A percentile compares a stretch with the other conserved stretches of the same genome.
These are phyloP conservation scores for Solanum piurae DNA, from an alignment of 257 asterid species.

Conservation along the genomic window DNA sequence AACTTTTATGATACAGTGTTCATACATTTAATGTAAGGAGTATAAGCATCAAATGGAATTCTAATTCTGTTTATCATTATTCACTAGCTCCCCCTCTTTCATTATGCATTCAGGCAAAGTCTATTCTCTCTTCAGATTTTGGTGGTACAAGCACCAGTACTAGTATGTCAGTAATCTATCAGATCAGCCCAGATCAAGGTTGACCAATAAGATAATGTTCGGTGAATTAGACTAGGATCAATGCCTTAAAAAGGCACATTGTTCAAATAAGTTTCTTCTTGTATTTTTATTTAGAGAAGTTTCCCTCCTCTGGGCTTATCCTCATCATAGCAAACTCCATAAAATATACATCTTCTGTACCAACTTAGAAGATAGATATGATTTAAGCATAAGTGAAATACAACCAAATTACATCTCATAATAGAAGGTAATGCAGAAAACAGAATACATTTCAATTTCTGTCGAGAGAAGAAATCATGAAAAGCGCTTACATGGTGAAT, in stretches of 20 bases:
- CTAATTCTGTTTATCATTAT: neutral
- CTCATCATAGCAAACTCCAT: neutral
- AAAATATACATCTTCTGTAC: neutral
- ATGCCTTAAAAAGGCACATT: neutral
- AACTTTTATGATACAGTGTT: neutral
- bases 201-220: neutral
- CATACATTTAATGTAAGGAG: neutral
- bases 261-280: neutral
- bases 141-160: neutral
- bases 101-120: neutral
- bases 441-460: neutral
- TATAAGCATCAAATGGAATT: neutral
- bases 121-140: neutral
- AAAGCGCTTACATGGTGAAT: constrained; percentile 55
- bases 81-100: neutral
- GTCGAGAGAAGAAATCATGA: neutral
- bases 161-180: neutral
- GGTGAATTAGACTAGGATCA: neutral
- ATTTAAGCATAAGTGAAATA: neutral
- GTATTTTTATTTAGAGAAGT: neutral
- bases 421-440: neutral
- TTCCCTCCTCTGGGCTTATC: neutral
- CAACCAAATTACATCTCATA: neutral
- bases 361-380: neutral
- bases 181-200: neutral